Evolutionary conservation across 345 rosid genomes (phyloP).

Genomic region (Lagerstroemia speciosa): DNA sequence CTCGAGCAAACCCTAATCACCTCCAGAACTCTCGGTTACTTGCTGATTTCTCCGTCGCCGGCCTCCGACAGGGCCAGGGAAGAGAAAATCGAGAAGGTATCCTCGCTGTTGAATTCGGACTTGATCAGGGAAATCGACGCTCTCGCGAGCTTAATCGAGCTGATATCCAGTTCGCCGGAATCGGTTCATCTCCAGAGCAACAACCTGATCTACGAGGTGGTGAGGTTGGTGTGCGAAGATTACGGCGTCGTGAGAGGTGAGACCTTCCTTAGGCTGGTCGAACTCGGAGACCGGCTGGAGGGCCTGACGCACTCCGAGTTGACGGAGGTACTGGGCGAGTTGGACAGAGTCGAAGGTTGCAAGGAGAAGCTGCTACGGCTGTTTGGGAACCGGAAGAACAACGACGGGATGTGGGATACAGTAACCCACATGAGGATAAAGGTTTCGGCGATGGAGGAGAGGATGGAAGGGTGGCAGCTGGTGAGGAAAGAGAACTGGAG

Average conservation of each 20-base stretch:
- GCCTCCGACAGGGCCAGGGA: not conserved
- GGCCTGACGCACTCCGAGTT: slow-evolving; percentile 9
- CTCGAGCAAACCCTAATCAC: slow-evolving; percentile 5
- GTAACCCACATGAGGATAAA: slow-evolving; percentile 12
- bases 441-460: slow-evolving; percentile 12
- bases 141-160: slow-evolving; percentile 5
- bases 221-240: slow-evolving; percentile 16
- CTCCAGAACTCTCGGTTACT: slow-evolving; percentile 4
- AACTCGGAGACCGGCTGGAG: slow-evolving; percentile 11
- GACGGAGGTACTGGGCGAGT: slow-evolving; percentile 3
- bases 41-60: not conserved
- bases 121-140: slow-evolving; percentile 9
- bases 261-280: slow-evolving; percentile 1
- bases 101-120: not conserved
- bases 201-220: slow-evolving; percentile 17
- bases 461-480: slow-evolving; percentile 14
- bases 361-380: slow-evolving; percentile 10
- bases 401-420: slow-evolving; percentile 16
- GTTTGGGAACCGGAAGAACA: slow-evolving; percentile 16
- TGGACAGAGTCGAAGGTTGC: slow-evolving; percentile 11
- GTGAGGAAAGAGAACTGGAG: slow-evolving; percentile 6
- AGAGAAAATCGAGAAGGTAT: slow-evolving; percentile 5
- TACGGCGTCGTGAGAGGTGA: slow-evolving; percentile 12
- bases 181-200: slow-evolving; percentile 9
- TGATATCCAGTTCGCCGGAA: slow-evolving; percentile 1